phyloP scores from a whole-genome alignment of 805 yeast genomes.

The Monosporozyma aerobia region DNA sequence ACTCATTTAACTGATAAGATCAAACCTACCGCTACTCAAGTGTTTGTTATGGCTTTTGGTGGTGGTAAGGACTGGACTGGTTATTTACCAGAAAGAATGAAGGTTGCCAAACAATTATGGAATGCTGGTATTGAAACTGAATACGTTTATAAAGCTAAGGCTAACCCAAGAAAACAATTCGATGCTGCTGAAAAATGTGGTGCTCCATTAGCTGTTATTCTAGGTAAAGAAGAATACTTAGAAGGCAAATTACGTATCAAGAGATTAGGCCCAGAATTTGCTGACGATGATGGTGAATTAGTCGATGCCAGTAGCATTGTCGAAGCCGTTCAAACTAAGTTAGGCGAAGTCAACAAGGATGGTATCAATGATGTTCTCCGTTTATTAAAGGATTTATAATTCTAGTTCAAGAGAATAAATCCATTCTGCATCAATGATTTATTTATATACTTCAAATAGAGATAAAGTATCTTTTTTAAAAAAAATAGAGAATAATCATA shows the following conservation, averaged over 20 bases:
- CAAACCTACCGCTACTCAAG: constrained; percentile 85
- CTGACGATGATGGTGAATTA: constrained; percentile 79
- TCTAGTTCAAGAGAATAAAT: background rate
- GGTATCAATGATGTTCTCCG: constrained; percentile 60
- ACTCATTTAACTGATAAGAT: constrained; percentile 45
- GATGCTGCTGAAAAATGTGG: constrained; percentile 96
- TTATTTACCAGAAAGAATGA: constrained; percentile 85
- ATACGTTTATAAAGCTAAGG: constrained; percentile 85
- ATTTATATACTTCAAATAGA: background rate
- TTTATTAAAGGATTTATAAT: constrained; percentile 45
- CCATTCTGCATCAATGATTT: background rate
- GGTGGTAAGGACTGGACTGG: constrained; percentile 97
- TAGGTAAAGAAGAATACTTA: constrained; percentile 85
- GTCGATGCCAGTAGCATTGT: constrained; percentile 56
- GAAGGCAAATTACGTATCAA: constrained; percentile 80
- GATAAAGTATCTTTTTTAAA: background rate
- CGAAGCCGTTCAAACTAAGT: constrained; percentile 39
- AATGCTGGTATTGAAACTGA: constrained; percentile 81
- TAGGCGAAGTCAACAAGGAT: constrained; percentile 41
- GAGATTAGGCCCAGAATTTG: constrained; percentile 79
- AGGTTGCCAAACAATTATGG: constrained; percentile 77
- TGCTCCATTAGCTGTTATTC: constrained; percentile 79
- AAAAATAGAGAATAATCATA: background rate
- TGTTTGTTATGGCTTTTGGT: constrained; percentile 94
- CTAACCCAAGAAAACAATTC: constrained; percentile 91